phyloP scores from a whole-genome alignment of 805 yeast genomes.

The Starmerella sp. region DNA sequence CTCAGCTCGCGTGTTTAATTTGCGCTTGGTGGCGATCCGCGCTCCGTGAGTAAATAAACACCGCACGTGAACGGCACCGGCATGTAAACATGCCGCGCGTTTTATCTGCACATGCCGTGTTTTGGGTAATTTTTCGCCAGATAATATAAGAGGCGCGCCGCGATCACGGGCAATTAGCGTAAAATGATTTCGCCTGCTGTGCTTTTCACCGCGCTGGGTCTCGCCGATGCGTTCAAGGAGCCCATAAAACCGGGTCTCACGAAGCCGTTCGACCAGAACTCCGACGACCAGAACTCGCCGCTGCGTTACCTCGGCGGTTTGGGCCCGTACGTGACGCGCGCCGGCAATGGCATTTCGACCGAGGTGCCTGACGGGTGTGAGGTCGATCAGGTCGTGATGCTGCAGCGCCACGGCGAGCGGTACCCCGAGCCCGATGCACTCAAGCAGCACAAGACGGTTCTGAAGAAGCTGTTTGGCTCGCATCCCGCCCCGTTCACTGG shows the following conservation, averaged over 20 bases:
- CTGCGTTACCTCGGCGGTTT: constrained; percentile 38
- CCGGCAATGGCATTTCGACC: constrained; percentile 40
- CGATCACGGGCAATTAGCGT: neutral
- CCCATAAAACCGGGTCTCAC: neutral
- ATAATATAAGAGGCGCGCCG: neutral
- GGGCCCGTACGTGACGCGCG: constrained; percentile 40
- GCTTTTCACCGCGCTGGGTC: neutral
- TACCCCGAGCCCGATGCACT: constrained; percentile 28
- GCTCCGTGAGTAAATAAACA: too few relatives aligned
- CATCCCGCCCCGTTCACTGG: constrained; percentile 14
- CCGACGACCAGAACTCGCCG: constrained; percentile 36
- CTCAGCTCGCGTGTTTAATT: too few relatives aligned
- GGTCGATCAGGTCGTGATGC: constrained; percentile 40
- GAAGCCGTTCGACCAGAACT: constrained; percentile 21
- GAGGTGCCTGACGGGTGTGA: constrained; percentile 39
- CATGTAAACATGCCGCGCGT: neutral
- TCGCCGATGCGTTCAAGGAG: neutral
- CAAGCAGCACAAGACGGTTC: constrained; percentile 22
- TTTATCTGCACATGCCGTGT: neutral
- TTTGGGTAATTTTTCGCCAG: neutral
- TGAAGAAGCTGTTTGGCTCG: constrained; percentile 6
- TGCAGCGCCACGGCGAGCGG: constrained; percentile 46
- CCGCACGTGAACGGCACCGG: neutral
- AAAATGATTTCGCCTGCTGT: neutral
- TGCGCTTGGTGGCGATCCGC: neutral